These are phyloP conservation scores for Tubosaeta sp. DNA, from an alignment of 768 basidiomycete genomes.

Conservation along the genomic window DNA sequence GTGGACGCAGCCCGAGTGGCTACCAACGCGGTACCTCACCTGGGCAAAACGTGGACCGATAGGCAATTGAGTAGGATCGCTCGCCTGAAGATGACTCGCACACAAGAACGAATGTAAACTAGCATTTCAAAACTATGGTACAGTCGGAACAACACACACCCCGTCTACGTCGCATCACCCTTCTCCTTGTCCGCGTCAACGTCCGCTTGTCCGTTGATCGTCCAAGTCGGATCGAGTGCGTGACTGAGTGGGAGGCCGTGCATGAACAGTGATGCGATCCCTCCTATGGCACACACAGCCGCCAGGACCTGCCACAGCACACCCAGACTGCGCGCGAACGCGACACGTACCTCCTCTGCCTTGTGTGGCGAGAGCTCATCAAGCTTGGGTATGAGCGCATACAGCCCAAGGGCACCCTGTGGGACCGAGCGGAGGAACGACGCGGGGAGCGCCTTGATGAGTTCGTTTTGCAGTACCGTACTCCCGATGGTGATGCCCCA, in stretches of 20 bases:
- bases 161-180: background rate
- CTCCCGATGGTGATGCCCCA: conserved; percentile 52
- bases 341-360: conserved; percentile 33
- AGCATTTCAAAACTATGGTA: background rate
- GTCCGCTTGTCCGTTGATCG: background rate
- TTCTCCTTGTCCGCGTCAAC: background rate
- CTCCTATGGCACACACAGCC: conserved; percentile 29
- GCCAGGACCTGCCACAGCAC: conserved; percentile 43
- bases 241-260: conserved; percentile 6
- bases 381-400: conserved; percentile 44
- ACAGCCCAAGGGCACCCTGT: conserved; percentile 33
- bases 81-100: too few species aligned
- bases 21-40: conserved; percentile 54
- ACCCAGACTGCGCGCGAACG: conserved; percentile 38
- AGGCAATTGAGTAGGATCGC: background rate
- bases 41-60: conserved; percentile 10
- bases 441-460: conserved; percentile 38
- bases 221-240: conserved; percentile 9
- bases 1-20: conserved; percentile 59
- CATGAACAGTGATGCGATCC: conserved; percentile 17
- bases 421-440: conserved; percentile 34
- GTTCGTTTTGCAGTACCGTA: conserved; percentile 49
- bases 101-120: background rate
- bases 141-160: background rate
- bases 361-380: conserved; percentile 31